A percentile compares a stretch with the other conserved stretches of the same genome.
phyloP scores from a whole-genome alignment of 192 early-diverging fungal species.

The Backusella tarrabulga region DNA sequence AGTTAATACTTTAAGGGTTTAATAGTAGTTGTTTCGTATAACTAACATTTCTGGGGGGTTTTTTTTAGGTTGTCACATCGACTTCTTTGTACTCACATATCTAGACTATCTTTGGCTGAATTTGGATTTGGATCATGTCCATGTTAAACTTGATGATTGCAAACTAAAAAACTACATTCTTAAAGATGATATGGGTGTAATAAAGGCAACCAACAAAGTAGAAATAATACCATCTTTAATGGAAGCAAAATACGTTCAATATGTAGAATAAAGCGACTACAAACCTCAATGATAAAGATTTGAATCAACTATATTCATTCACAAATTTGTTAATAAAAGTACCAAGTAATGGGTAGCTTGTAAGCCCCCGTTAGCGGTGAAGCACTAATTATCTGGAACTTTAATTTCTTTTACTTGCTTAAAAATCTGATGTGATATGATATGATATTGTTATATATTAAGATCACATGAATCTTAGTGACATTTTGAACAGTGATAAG shows the following conservation, averaged over 20 bases:
- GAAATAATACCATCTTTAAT: not conserved
- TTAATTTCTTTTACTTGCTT: not conserved
- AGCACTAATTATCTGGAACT: not conserved
- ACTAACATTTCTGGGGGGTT: not conserved
- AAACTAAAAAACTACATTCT: slow-evolving; percentile 10
- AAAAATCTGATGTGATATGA: not conserved
- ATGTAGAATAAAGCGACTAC: not conserved
- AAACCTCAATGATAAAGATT: not conserved
- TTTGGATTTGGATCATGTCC: not conserved
- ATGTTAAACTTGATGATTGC: not conserved
- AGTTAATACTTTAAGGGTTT: not conserved
- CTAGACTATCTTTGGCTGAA: slow-evolving; percentile 23
- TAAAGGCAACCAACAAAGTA: slow-evolving; percentile 1
- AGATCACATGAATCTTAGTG: not conserved
- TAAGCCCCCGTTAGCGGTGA: too few relatives aligned
- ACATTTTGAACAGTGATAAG: not conserved
- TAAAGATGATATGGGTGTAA: not conserved
- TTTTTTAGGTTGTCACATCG: slow-evolving; percentile 28
- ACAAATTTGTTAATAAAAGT: not conserved
- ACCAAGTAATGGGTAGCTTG: too few relatives aligned
- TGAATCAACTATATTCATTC: not conserved
- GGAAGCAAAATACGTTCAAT: not conserved
- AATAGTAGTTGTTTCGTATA: not conserved
- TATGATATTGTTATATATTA: not conserved
- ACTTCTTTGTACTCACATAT: slow-evolving; percentile 36